Conservation (phyloP, 257 asterid genomes). For the Thymus mandschuricus region DNA sequence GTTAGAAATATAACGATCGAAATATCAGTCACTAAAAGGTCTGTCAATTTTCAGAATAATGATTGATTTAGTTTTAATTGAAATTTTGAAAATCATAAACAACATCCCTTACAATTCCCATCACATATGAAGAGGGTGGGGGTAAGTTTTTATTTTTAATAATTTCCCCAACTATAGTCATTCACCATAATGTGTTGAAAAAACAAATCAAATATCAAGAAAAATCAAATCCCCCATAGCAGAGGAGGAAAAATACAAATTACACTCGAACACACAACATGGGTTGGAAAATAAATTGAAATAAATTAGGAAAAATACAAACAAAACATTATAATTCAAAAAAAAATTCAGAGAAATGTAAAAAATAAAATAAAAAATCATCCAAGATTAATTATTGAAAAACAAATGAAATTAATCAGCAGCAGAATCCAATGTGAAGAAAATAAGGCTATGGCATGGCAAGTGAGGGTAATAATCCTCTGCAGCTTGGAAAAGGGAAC, state of each 20-base stretch:
- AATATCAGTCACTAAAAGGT: no score
- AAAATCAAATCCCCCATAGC: neutral
- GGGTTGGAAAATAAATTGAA: neutral
- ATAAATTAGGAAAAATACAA: neutral
- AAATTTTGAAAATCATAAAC: no score
- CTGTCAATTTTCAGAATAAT: no score
- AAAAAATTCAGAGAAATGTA: no score
- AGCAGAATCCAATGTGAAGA: slow-evolving; percentile 42
- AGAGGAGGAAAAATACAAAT: neutral
- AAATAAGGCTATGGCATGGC: slow-evolving; percentile 14
- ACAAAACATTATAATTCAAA: neutral
- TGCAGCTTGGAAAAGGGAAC: slow-evolving; percentile 30
- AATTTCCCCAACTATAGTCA: no score
- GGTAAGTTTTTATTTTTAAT: no score
- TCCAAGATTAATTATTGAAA: slow-evolving; percentile 20
- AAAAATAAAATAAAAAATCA: neutral
- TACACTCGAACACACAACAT: neutral
- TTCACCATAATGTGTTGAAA: no score
- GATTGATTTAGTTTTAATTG: no score
- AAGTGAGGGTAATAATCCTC: slow-evolving; percentile 33
- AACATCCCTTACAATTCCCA: no score
- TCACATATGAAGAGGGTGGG: no score
- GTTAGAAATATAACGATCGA: no score
- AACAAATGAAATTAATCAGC: neutral
- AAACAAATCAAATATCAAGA: no score